These are phyloP conservation scores for Leptodermis oblonga DNA, from an alignment of 257 asterid species.

Conservation along the genomic window DNA sequence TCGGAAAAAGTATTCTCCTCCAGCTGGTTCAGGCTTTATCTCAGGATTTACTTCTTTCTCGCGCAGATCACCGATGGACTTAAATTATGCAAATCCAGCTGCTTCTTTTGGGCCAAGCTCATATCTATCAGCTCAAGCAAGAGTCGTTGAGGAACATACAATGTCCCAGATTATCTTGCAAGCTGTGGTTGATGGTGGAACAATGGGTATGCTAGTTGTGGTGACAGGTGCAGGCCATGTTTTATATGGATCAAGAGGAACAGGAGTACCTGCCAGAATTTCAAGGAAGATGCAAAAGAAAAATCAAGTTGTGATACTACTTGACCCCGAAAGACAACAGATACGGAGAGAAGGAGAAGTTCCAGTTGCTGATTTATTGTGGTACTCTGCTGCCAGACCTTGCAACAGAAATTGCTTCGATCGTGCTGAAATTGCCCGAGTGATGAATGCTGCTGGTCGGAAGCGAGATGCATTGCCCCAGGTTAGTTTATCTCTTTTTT, in stretches of 20 bases:
- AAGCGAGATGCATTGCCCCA: conserved; percentile 90
- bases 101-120: conserved; percentile 74
- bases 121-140: conserved; percentile 80
- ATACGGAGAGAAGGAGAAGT: conserved; percentile 88
- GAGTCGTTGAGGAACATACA: conserved; percentile 78
- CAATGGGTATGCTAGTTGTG: conserved; percentile 70
- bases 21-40: conserved; percentile 97
- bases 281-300: conserved; percentile 71
- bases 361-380: conserved; percentile 91
- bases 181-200: conserved; percentile 60
- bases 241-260: conserved; percentile 77
- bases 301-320: conserved; percentile 68
- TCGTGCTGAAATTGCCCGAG: conserved; percentile 97
- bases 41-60: conserved; percentile 84
- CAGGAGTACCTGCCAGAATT: conserved; percentile 85
- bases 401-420: conserved; percentile 95
- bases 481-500: conserved; percentile 40
- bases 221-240: conserved; percentile 91
- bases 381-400: conserved; percentile 95
- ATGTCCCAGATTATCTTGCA: conserved; percentile 79
- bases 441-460: conserved; percentile 97
- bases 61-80: conserved; percentile 54
- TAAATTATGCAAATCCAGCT: conserved; percentile 45
- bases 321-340: conserved; percentile 79
- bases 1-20: conserved; percentile 72